Conservation (phyloP, 179 eudicot species). For the Vitellaria paradoxa region DNA sequence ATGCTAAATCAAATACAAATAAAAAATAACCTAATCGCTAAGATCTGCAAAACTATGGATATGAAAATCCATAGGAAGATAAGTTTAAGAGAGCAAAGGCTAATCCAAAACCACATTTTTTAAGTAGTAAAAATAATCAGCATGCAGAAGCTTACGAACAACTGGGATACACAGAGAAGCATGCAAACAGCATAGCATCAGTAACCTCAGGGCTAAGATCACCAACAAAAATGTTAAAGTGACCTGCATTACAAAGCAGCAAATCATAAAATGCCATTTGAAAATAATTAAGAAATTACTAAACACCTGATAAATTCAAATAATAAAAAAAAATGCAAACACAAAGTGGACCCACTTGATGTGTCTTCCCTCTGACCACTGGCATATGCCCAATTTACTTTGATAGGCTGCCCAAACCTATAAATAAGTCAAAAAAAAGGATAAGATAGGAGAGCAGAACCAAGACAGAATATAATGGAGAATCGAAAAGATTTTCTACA, state of each 20-base stretch:
- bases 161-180: conserved; percentile 82
- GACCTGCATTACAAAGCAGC: conserved; percentile 46
- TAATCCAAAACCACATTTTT: too few species aligned
- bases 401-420: conserved; percentile 99
- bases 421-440: conserved; percentile 11
- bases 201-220: conserved; percentile 99
- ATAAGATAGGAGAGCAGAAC: conserved; percentile 12
- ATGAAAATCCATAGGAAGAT: too few species aligned
- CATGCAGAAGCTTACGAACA: conserved; percentile 79
- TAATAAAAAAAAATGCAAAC: background rate
- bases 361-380: conserved; percentile 98
- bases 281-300: background rate
- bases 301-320: background rate
- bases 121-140: conserved; percentile 13
- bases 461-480: background rate
- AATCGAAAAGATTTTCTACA: conserved; percentile 27
- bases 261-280: background rate
- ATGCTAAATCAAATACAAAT: too few species aligned
- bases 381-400: conserved; percentile 98
- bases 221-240: conserved; percentile 91
- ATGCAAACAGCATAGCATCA: conserved; percentile 87
- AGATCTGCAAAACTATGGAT: too few species aligned
- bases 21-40: too few species aligned
- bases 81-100: too few species aligned
- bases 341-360: conserved; percentile 50